Conservation (phyloP, 805 yeast genomes). For the Candida verbasci region DNA sequence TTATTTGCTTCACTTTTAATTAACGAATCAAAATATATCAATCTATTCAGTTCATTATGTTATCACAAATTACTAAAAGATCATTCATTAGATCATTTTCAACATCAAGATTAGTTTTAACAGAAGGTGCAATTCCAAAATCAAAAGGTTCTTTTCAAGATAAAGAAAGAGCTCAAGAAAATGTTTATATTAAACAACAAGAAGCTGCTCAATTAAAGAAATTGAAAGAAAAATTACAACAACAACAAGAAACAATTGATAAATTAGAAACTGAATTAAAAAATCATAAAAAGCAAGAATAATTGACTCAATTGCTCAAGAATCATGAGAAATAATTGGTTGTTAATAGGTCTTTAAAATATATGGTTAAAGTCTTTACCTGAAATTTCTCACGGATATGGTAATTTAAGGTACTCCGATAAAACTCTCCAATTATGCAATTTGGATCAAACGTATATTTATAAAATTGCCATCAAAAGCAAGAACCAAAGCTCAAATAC, state of each 20-base stretch:
- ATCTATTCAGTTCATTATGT: conserved; percentile 11
- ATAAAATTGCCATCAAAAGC: too few species aligned
- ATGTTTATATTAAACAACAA: conserved; percentile 77
- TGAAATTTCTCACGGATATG: too few species aligned
- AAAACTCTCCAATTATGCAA: too few species aligned
- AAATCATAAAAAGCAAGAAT: conserved; percentile 30
- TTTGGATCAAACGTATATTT: too few species aligned
- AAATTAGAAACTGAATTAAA: conserved; percentile 49
- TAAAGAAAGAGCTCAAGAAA: conserved; percentile 92
- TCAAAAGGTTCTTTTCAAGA: conserved; percentile 45
- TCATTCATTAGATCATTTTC: conserved; percentile 27
- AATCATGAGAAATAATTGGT: too few species aligned
- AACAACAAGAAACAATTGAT: conserved; percentile 60
- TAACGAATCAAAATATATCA: background rate
- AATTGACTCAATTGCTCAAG: background rate
- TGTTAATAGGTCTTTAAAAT: too few species aligned
- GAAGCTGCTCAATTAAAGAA: conserved; percentile 83
- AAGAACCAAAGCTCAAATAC: too few species aligned
- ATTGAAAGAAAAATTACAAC: conserved; percentile 69
- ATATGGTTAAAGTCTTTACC: too few species aligned
- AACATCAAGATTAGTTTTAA: conserved; percentile 21
- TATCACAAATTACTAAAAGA: conserved; percentile 17
- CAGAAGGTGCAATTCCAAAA: conserved; percentile 19
- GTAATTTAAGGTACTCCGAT: too few species aligned
- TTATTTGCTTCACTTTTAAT: too few species aligned